These are phyloP conservation scores for Aspergillus bombycis DNA, from an alignment of 2,329 filamentous ascomycete species.

Conservation along the genomic window DNA sequence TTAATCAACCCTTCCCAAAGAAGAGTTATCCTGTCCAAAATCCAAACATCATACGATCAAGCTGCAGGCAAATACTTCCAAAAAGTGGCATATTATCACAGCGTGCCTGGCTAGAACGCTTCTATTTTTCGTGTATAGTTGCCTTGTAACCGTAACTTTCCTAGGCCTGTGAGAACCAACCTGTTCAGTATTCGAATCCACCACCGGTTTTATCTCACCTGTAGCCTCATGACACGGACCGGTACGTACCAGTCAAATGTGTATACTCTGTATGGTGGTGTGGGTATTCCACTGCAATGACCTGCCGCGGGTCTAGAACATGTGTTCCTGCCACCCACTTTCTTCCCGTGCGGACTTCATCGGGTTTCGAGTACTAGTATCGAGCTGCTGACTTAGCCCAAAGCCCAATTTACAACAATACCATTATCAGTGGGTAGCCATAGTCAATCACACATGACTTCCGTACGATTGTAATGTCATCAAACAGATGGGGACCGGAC, in stretches of 20 bases:
- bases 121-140: background rate
- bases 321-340: conserved; percentile 19
- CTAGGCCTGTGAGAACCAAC: background rate
- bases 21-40: background rate
- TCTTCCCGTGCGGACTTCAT: conserved; percentile 5
- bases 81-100: background rate
- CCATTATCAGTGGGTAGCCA: conserved; percentile 1
- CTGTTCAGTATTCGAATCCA: background rate
- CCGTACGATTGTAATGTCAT: background rate
- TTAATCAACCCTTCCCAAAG: conserved; percentile 5
- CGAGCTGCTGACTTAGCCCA: conserved; percentile 10
- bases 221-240: background rate
- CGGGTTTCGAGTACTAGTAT: conserved; percentile 13
- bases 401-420: conserved; percentile 6
- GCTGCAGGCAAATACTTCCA: too few species aligned
- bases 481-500: background rate
- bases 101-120: background rate
- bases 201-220: background rate
- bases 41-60: background rate
- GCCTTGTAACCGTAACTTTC: background rate
- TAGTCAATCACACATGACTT: conserved; percentile 1
- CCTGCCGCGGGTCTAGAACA: conserved; percentile 25
- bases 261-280: conserved; percentile 14
- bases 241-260: conserved; percentile 3
- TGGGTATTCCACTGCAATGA: conserved; percentile 6